These are phyloP conservation scores for Ceriops zippeliana DNA, from an alignment of 345 rosid genomes.

Conservation along the genomic window DNA sequence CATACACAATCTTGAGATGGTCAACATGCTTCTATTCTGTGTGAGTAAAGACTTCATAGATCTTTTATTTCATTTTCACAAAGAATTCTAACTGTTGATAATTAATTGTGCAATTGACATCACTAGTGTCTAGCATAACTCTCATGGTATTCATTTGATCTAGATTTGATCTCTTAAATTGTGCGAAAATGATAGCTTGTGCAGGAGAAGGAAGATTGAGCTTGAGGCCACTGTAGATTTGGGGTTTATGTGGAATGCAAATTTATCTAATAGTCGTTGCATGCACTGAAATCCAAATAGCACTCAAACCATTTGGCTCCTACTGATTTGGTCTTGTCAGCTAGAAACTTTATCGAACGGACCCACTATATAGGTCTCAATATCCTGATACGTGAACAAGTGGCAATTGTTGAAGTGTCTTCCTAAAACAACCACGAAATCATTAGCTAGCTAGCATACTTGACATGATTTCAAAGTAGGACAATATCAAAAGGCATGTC, in stretches of 20 bases:
- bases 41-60: not conserved
- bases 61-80: not conserved
- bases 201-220: not conserved
- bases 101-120: too few relatives aligned
- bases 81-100: too few relatives aligned
- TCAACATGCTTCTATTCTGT: not conserved
- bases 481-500: too few relatives aligned
- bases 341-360: too few relatives aligned
- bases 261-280: not conserved
- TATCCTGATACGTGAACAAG: not conserved
- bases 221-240: not conserved
- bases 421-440: not conserved
- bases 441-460: not conserved
- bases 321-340: not conserved
- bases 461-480: not conserved
- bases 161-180: too few relatives aligned
- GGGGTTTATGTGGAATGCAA: not conserved
- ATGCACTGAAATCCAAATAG: not conserved
- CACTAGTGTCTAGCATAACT: too few relatives aligned
- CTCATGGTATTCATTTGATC: too few relatives aligned
- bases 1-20: slow-evolving; percentile 1
- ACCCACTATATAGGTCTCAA: too few relatives aligned
- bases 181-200: too few relatives aligned
- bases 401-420: not conserved
- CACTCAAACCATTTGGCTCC: not conserved